A percentile compares a stretch with the other conserved stretches of the same genome.
Evolutionary conservation across 805 yeast genomes (phyloP).

Genomic region (Candida loeiensis): DNA sequence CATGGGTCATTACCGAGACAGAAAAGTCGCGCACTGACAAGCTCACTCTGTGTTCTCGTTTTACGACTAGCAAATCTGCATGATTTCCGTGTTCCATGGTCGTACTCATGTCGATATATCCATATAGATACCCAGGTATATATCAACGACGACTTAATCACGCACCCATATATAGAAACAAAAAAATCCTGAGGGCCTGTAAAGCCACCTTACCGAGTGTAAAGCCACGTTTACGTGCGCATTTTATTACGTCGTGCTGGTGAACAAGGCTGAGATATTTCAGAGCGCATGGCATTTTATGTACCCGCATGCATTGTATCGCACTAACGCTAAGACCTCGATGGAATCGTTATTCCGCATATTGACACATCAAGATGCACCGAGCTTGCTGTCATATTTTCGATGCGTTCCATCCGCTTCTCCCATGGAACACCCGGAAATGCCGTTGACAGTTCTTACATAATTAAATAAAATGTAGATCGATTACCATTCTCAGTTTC

Average conservation of each 20-base stretch:
- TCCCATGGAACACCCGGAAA: background rate
- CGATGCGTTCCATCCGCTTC: background rate
- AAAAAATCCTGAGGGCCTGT: background rate
- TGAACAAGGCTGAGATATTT: background rate
- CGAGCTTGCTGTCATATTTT: no score
- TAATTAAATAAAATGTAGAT: no score
- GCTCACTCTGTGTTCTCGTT: constrained; percentile 8
- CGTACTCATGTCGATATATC: no score
- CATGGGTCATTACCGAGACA: constrained; percentile 6
- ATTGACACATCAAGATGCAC: no score
- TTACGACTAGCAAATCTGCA: constrained; percentile 4
- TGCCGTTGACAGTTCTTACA: no score
- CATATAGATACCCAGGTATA: background rate
- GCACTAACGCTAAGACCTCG: no score
- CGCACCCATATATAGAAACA: background rate
- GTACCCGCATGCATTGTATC: no score
- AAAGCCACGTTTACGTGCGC: background rate
- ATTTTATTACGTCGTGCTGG: background rate
- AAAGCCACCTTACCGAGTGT: background rate
- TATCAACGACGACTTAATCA: background rate
- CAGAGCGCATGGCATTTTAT: background rate
- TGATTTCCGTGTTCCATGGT: background rate
- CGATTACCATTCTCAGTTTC: no score
- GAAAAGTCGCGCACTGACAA: constrained; percentile 13
- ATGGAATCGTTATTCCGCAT: no score